Conservation (phyloP, 352 stramenopile species). For the Phytophthora cajani region DNA sequence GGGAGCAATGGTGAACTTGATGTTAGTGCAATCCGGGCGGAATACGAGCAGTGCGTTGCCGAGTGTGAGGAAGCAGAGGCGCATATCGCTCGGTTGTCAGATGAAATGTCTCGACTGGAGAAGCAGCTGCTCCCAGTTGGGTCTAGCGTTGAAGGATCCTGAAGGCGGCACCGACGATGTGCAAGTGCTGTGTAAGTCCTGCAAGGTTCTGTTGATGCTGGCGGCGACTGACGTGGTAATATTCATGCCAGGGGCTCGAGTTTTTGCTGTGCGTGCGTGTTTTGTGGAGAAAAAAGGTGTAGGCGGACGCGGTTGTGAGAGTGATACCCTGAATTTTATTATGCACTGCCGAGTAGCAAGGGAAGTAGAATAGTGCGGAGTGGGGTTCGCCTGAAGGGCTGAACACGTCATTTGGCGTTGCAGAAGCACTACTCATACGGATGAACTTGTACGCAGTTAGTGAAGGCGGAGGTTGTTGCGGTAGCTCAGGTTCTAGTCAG, state of each 20-base stretch:
- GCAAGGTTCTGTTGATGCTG: slow-evolving; percentile 6
- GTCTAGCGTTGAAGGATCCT: slow-evolving; percentile 13
- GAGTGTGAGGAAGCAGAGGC: slow-evolving; percentile 36
- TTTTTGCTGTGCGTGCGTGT: slow-evolving; percentile 21
- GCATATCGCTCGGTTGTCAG: slow-evolving; percentile 34
- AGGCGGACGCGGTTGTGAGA: slow-evolving; percentile 2
- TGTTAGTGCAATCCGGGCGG: slow-evolving; percentile 34
- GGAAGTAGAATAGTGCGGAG: slow-evolving; percentile 6
- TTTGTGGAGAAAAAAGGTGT: slow-evolving; percentile 7
- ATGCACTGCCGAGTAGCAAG: not conserved
- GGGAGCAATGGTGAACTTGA: slow-evolving; percentile 14
- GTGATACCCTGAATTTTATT: slow-evolving; percentile 17
- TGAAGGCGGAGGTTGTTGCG: not conserved
- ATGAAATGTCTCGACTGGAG: slow-evolving; percentile 40
- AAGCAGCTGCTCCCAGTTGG: slow-evolving; percentile 21
- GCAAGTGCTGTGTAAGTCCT: slow-evolving; percentile 24
- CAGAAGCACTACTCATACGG: slow-evolving; percentile 16
- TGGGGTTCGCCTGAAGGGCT: slow-evolving; percentile 26
- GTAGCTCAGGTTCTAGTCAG: slow-evolving; percentile 10
- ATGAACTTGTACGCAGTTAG: slow-evolving; percentile 23
- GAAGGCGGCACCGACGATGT: slow-evolving; percentile 6
- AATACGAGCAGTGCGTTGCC: slow-evolving; percentile 40
- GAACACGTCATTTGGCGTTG: slow-evolving; percentile 17
- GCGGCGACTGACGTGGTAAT: slow-evolving; percentile 21
- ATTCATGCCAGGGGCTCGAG: slow-evolving; percentile 20